Evolutionary conservation across 345 rosid species (phyloP), one percentile per base, ranked within the genome.

Genomic region (Corchorus capsularis): DNA sequence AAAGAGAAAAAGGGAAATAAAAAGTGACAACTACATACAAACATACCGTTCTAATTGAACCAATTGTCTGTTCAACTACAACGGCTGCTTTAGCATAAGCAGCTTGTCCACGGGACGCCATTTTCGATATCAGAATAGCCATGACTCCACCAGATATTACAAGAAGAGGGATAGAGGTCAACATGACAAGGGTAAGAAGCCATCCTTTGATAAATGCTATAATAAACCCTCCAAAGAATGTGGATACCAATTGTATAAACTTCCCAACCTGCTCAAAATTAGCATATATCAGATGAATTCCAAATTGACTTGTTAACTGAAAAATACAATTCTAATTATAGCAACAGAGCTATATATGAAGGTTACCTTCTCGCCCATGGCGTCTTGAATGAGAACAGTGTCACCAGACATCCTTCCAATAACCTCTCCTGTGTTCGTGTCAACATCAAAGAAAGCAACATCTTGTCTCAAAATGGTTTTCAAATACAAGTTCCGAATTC

Each of bases 321-420:
- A 49, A 22, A 39, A 54, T 32, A 27, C 27, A 49, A 71, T 71
- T 55, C 74, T 55, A 37, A 57, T 27, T 27, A 27, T 9, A 9
- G 35, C 46, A 56, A n/a, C 10, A 12, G 35, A 32, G 46, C 8
- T 16, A n/a, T n/a, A n/a, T n/a, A 14, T 8, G 22, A 57, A 16
- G n/a, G 37, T 45, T 80, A 94, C 98, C 91, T 92, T 94, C 79
- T 94, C 98, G 9, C 98, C 98, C 96, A 94, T 94, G 54, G 98
- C 98, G 19, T 94, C 96, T 82, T 92, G 97, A 68, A 94, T 94
- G 41, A 94, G 90, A 57, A 91, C 98, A 1, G 97, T 94, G 82
- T 94, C 98, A 34, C 98, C 97, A 4, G 98, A 94, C 98, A 94
- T 94, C 81, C 98, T 89, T n/a, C 94, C 91, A 11, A 94, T 84